Evolutionary conservation across 805 yeast genomes (phyloP).

Genomic region (Saccharomycopsis malanga): DNA sequence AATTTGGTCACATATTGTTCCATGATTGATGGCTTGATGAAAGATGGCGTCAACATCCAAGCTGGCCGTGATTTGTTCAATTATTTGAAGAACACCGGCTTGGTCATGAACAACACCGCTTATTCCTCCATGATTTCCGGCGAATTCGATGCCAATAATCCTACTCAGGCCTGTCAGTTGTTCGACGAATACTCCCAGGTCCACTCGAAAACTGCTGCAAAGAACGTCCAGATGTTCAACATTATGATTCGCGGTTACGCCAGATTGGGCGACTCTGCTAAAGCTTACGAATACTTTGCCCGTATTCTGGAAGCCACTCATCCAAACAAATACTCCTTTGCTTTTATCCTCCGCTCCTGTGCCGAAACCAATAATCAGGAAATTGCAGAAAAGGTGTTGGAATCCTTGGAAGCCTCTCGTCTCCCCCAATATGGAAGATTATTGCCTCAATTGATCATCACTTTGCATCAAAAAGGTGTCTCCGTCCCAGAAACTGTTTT

Average conservation of each 20-base stretch:
- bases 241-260: slow-evolving; percentile 25
- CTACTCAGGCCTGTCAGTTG: neutral
- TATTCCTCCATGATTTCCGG: slow-evolving; percentile 20
- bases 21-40: slow-evolving; percentile 47
- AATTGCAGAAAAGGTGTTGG: slow-evolving; percentile 1
- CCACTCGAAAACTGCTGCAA: neutral
- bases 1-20: slow-evolving; percentile 44
- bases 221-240: slow-evolving; percentile 23
- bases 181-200: neutral
- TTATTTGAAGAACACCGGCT: slow-evolving; percentile 38
- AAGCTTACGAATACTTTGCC: slow-evolving; percentile 23
- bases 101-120: slow-evolving; percentile 32
- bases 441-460: neutral
- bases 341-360: neutral
- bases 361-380: neutral
- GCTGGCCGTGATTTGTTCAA: slow-evolving; percentile 48
- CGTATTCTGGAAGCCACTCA: neutral
- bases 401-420: neutral
- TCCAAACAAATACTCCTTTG: neutral
- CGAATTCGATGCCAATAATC: slow-evolving; percentile 17
- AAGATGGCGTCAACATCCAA: slow-evolving; percentile 37
- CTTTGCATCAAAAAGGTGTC: slow-evolving; percentile 23
- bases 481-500: slow-evolving; percentile 23
- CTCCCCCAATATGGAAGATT: neutral
- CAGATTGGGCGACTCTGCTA: slow-evolving; percentile 16